Evolutionary conservation across 2,329 filamentous ascomycete species (phyloP), one percentile per base, ranked within the genome.

Genomic region (Colletotrichum abscissum): DNA sequence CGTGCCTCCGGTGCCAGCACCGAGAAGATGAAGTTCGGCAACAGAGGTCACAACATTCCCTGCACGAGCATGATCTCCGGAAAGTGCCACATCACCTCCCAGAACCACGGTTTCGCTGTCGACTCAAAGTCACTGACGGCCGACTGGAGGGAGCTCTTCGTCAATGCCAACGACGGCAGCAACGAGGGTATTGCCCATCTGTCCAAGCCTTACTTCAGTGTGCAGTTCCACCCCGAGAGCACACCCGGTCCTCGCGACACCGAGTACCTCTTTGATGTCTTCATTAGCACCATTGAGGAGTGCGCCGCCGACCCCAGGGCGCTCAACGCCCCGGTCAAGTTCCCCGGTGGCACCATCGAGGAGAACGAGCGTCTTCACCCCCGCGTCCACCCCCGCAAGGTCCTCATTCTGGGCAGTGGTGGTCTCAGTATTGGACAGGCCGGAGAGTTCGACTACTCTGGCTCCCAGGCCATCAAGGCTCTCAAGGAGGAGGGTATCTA

Each of bases 181-280:
- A 99, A 99, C 84, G 97, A 99, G 86, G 97, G 97, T 85, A 98
- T 99, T 80, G 93, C 95, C 84, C 95, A 98, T 82, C 86, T 90
- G 62, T 90, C 87, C 82, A 93, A 92, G 80, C 97, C 97, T 64
- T 97, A 96, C 86, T 99, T 99, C 88, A 98, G 95, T 87, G 97
- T 98, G n/a, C 97, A 99, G 82, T 99, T 99, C 86, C 97, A 99
- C 81, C 97, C 97, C 0, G 97, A 99, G 84, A 98, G 95, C 87
- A 97, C 95, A 1, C 97, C 97, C 3, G 97, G 97, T 71, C 97
- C 97, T 64, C 91, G 95, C 46, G 97, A 99, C 81, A 99, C 97
- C 33, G 97, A 99, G 82, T 98, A 94, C 81, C 88, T 99, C 30
- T 99, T 99, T 76, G 95, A 99, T 83, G 95, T 98, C 75, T 99